Evolutionary conservation across 352 stramenopile genomes (phyloP).

Genomic region (Globisporangium sylvaticum): DNA sequence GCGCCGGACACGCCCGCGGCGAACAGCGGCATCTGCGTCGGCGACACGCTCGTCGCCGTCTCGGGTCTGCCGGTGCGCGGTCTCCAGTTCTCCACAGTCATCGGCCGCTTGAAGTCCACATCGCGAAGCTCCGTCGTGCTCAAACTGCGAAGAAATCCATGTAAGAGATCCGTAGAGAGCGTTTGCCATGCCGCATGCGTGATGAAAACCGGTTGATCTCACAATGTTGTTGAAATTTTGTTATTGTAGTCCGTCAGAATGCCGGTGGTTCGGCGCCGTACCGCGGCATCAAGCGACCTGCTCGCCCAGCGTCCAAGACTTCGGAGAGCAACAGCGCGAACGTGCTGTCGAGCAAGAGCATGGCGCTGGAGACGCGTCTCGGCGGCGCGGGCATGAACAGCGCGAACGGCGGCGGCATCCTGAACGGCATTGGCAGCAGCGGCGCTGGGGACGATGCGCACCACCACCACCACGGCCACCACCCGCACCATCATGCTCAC

Average conservation of each 20-base stretch:
- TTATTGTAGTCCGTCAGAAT: slow-evolving; percentile 58
- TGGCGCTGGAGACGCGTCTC: slow-evolving; percentile 69
- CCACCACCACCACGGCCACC: slow-evolving; percentile 2
- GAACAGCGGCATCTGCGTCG: slow-evolving; percentile 71
- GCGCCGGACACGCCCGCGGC: slow-evolving; percentile 66
- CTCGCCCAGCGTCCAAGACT: slow-evolving; percentile 41
- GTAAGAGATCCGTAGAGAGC: slow-evolving; percentile 29
- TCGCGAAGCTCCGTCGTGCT: slow-evolving; percentile 78
- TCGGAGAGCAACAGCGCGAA: slow-evolving; percentile 74
- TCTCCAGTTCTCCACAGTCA: slow-evolving; percentile 82
- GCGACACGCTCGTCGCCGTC: slow-evolving; percentile 72
- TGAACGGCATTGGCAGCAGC: slow-evolving; percentile 18
- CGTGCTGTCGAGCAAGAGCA: slow-evolving; percentile 63
- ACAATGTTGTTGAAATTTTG: background rate
- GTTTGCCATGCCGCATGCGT: background rate
- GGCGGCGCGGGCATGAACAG: slow-evolving; percentile 33
- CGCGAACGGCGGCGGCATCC: slow-evolving; percentile 18
- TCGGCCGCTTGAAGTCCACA: slow-evolving; percentile 72
- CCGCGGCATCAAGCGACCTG: slow-evolving; percentile 53
- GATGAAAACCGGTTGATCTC: background rate
- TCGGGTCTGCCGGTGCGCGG: slow-evolving; percentile 66
- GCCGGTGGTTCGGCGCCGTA: slow-evolving; percentile 45
- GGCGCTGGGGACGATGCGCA: slow-evolving; percentile 13
- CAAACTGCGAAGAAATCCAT: slow-evolving; percentile 75
- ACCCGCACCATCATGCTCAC: slow-evolving; percentile 16